Conservation (phyloP, 179 eudicot species). For the Spergularia azorica region DNA sequence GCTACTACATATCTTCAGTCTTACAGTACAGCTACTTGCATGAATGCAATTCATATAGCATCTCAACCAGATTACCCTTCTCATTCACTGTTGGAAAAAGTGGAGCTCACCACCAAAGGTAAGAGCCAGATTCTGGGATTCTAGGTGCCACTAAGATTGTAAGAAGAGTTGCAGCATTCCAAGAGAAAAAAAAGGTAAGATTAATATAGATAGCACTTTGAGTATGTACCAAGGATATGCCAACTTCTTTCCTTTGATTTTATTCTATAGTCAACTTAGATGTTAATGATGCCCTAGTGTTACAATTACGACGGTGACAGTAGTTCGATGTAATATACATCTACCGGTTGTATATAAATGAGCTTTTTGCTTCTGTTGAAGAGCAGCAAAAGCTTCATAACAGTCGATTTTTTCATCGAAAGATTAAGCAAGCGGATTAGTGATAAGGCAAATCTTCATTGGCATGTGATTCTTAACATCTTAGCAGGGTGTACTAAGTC, state of each 20-base stretch:
- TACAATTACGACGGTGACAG: no score
- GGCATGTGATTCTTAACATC: background rate
- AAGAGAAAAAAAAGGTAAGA: no score
- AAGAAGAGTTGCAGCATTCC: background rate
- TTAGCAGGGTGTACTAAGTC: background rate
- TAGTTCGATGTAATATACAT: no score
- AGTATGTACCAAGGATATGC: background rate
- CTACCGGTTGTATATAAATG: background rate
- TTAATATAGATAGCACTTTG: background rate
- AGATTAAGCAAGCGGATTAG: background rate
- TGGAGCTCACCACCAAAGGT: background rate
- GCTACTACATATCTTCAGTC: background rate
- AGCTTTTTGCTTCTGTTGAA: background rate
- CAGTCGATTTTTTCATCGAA: no score
- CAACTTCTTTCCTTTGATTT: background rate
- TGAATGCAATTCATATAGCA: background rate
- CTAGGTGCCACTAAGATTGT: background rate
- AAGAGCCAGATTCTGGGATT: no score
- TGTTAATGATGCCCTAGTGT: background rate
- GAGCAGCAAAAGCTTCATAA: background rate
- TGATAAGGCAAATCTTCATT: background rate
- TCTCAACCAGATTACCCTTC: background rate
- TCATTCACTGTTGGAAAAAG: background rate
- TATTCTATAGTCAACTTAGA: background rate
- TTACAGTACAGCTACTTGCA: background rate